Conservation (phyloP, 331 rosid genomes). For the Arachis monticola region DNA sequence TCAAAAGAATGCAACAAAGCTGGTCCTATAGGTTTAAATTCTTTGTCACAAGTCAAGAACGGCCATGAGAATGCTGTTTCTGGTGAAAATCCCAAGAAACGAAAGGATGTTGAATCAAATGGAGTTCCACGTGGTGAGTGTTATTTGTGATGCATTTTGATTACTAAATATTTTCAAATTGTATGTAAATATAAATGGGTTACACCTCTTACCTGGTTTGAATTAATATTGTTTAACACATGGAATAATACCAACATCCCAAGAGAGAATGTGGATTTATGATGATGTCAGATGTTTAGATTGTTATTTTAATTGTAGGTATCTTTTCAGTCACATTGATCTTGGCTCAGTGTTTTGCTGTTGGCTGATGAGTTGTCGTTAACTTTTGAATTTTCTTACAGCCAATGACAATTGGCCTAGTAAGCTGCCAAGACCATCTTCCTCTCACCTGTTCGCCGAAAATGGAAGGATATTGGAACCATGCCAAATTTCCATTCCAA, state of each 20-base stretch:
- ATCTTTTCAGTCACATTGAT: conserved; percentile 23
- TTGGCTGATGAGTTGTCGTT: conserved; percentile 47
- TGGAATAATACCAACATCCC: conserved; percentile 21
- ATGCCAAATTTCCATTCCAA: conserved; percentile 52
- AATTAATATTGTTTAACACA: conserved; percentile 34
- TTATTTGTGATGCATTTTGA: conserved; percentile 39
- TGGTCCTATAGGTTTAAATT: conserved; percentile 49
- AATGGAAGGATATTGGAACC: conserved; percentile 77
- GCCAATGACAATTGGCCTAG: conserved; percentile 68
- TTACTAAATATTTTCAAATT: conserved; percentile 44
- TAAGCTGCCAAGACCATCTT: conserved; percentile 63
- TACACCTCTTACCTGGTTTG: conserved; percentile 42
- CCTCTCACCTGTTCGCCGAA: conserved; percentile 54
- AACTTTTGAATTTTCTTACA: conserved; percentile 59
- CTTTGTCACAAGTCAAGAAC: conserved; percentile 51
- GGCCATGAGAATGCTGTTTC: conserved; percentile 49
- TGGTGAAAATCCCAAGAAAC: conserved; percentile 68
- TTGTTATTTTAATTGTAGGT: conserved; percentile 30
- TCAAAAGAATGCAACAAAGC: conserved; percentile 54
- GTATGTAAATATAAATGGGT: conserved; percentile 40
- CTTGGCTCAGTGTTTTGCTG: conserved; percentile 38
- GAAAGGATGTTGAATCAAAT: conserved; percentile 76
- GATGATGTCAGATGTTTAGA: conserved; percentile 27
- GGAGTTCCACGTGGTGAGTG: conserved; percentile 90
- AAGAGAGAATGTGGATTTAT: conserved; percentile 33